Base-by-base conservation (phyloP, 2,329 filamentous ascomycete genomes). In the Dactylellina leptospora region DNA sequence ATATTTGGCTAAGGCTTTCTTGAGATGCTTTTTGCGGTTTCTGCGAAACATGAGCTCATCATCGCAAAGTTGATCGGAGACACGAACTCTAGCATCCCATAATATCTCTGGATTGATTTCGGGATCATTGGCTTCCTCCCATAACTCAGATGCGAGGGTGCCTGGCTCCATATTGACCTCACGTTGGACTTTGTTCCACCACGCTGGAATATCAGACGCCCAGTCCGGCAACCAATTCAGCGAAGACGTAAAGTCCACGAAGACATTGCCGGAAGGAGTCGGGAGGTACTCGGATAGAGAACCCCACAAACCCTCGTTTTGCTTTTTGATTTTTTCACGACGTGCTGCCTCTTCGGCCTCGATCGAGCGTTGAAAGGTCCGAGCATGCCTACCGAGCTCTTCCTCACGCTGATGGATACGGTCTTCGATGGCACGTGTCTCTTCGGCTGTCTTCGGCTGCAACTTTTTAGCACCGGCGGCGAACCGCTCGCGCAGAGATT, bases 81-180 rank as follows among this genome's bases (percentile, higher is more conserved):
- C 87, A 20, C 95, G 87, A 1, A 99, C 95, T 18, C 82, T 83
- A 16, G 93, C 93, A 40, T 91, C 86, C 81, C 89, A 92, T 28
- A 86, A 82, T 66, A 97, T 96, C 78, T 99, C 95, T 0, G 93
- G 93, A 76, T 97, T 91, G 74, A 90, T 83, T 50, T 87, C 83
- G 0, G 92, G 87, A 78, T 97, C 91, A 66, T 92, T 90, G 0
- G 95, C 92, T 77, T 97, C 93, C 74, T 84, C 83, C 95, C 95
- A 97, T 68, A 99, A 95, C 75, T 97, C 91, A 77, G 96, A 90
- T 10, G 93, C 92, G 42, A 99, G 82, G 0, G 92, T 96, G 0
- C 92, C 93, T 0, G 92, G 90, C 0, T 89, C 87, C 87, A 95
- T 89, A 42, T 75, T 76, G 30, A 77, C 48, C 60, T 77, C 76